Percentiles rank a stretch among this genome's conserved stretches.
These are phyloP conservation scores for Articulospora tetracladia DNA, from an alignment of 495 filamentous ascomycete genomes.

Conservation along the genomic window DNA sequence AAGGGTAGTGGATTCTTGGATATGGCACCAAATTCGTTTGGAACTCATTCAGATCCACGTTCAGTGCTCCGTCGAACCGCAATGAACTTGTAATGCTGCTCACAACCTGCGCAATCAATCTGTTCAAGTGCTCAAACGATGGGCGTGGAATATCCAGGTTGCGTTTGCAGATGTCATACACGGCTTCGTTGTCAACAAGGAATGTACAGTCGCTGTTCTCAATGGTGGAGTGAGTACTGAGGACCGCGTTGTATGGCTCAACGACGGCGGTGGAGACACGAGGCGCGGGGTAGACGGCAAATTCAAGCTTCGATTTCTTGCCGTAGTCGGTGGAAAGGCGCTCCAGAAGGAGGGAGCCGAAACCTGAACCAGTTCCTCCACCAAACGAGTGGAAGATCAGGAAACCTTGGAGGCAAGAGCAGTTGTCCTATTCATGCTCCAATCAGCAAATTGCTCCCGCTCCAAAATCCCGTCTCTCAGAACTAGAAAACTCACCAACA, in stretches of 20 bases:
- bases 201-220: conserved; percentile 93
- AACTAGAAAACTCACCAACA: conserved; percentile 37
- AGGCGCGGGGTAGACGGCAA: conserved; percentile 83
- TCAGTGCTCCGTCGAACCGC: conserved; percentile 85
- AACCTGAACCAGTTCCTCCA: conserved; percentile 88
- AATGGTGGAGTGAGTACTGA: conserved; percentile 89
- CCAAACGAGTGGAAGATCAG: conserved; percentile 93
- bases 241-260: conserved; percentile 90
- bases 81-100: conserved; percentile 89
- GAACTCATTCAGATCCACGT: conserved; percentile 92
- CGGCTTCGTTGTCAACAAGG: conserved; percentile 89
- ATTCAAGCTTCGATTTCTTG: conserved; percentile 95
- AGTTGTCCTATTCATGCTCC: conserved; percentile 64
- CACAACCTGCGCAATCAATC: conserved; percentile 87
- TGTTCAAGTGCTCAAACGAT: conserved; percentile 83
- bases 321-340: conserved; percentile 84
- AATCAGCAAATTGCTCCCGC: neutral
- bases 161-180: conserved; percentile 84
- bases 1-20: conserved; percentile 86
- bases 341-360: conserved; percentile 83
- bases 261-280: conserved; percentile 84
- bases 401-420: conserved; percentile 85
- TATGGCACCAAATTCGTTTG: conserved; percentile 93
- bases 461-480: neutral
- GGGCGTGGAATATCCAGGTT: conserved; percentile 87